phyloP scores from a whole-genome alignment of 2,329 filamentous ascomycete species.

The Aspergillus costaricaensis region DNA sequence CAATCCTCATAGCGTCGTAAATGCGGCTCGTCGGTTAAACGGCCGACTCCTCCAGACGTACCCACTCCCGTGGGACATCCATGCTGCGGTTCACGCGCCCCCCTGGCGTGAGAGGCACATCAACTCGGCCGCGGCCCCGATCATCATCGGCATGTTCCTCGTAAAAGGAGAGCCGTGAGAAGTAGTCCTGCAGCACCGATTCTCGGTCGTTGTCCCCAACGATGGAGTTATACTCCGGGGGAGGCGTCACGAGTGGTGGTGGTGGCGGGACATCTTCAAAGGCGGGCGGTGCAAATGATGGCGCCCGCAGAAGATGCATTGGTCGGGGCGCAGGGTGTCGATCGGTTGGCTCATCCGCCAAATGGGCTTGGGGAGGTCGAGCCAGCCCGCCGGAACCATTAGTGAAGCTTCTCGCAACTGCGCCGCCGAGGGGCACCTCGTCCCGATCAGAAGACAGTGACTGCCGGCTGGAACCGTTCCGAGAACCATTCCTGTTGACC shows the following conservation, averaged over 20 bases:
- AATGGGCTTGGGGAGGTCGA: slow-evolving; percentile 54
- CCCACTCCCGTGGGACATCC: slow-evolving; percentile 62
- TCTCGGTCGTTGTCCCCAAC: slow-evolving; percentile 68
- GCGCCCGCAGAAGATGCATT: slow-evolving; percentile 79
- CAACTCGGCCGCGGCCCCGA: slow-evolving; percentile 47
- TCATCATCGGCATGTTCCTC: slow-evolving; percentile 64
- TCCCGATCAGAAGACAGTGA: slow-evolving; percentile 30
- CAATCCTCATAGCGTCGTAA: slow-evolving; percentile 4
- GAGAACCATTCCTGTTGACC: slow-evolving; percentile 22
- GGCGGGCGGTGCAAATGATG: slow-evolving; percentile 83
- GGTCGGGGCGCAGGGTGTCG: slow-evolving; percentile 59
- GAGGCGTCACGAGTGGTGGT: slow-evolving; percentile 74
- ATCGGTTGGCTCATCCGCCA: slow-evolving; percentile 48
- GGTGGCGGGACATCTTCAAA: slow-evolving; percentile 81
- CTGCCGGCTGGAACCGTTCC: slow-evolving; percentile 29
- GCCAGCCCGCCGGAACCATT: slow-evolving; percentile 44
- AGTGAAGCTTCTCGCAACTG: slow-evolving; percentile 41
- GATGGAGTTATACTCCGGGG: slow-evolving; percentile 80
- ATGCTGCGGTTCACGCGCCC: slow-evolving; percentile 64
- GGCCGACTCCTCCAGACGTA: slow-evolving; percentile 40
- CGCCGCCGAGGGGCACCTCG: slow-evolving; percentile 26
- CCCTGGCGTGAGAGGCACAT: slow-evolving; percentile 65
- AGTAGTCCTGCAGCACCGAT: slow-evolving; percentile 79
- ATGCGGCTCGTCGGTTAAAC: slow-evolving; percentile 4
- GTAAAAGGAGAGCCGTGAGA: slow-evolving; percentile 69